Percentiles rank a stretch among this genome's conserved stretches.
phyloP scores from a whole-genome alignment of 768 basidiomycete genomes.

The Leccinum longicurvipes region DNA sequence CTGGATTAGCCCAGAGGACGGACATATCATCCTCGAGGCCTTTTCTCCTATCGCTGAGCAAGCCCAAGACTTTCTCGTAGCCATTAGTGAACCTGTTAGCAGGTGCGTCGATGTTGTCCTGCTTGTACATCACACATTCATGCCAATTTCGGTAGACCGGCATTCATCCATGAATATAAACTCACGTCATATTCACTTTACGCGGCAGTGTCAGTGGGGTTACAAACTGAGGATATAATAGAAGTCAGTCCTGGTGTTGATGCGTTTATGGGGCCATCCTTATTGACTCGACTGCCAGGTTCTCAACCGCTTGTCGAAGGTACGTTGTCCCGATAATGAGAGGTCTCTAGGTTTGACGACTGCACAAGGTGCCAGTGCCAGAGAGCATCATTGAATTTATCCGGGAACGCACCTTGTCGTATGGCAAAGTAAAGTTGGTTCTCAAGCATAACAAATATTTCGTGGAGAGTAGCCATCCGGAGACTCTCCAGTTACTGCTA shows the following conservation, averaged over 20 bases:
- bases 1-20: conserved; percentile 94
- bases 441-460: conserved; percentile 97
- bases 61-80: conserved; percentile 97
- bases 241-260: conserved; percentile 58
- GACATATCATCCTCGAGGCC: conserved; percentile 93
- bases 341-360: conserved; percentile 3
- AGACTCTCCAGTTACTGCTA: conserved; percentile 82
- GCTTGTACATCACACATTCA: conserved; percentile 29
- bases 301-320: conserved; percentile 78
- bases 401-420: conserved; percentile 89
- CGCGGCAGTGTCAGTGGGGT: conserved; percentile 96
- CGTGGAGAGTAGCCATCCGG: conserved; percentile 94
- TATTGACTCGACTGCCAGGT: conserved; percentile 48
- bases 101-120: conserved; percentile 56
- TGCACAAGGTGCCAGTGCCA: conserved; percentile 81
- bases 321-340: conserved; percentile 5
- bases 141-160: conserved; percentile 57
- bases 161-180: conserved; percentile 99
- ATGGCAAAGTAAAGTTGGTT: conserved; percentile 98
- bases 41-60: conserved; percentile 98
- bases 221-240: conserved; percentile 98
- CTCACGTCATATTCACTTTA: conserved; percentile 97
- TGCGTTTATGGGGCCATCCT: conserved; percentile 26
- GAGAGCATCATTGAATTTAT: conserved; percentile 84
- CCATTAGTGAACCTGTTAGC: conserved; percentile 98